These are phyloP conservation scores for Rhizopogon rudus DNA, from an alignment of 768 basidiomycete genomes.

Conservation along the genomic window DNA sequence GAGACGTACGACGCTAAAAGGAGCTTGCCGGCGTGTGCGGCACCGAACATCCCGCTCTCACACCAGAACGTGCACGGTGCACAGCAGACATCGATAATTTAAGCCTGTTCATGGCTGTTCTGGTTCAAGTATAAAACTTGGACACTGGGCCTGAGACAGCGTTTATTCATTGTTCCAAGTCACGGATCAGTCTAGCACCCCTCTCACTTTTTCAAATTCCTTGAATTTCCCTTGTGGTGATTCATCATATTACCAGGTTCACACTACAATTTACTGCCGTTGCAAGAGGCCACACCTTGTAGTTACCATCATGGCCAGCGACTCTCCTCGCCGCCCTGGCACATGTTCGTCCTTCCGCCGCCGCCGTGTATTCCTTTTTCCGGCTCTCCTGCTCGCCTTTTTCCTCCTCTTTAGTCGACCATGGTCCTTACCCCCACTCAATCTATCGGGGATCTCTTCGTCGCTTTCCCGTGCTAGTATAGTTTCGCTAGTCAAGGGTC, in stretches of 20 bases:
- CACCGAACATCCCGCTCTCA: too few species aligned
- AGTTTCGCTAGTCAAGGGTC: conserved; percentile 31
- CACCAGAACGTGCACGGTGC: too few species aligned
- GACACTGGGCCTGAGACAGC: background rate
- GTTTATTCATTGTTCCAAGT: background rate
- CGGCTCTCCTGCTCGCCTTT: conserved; percentile 30
- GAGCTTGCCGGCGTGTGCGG: too few species aligned
- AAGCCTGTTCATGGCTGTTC: too few species aligned
- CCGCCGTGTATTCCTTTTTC: conserved; percentile 40
- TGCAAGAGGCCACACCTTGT: background rate
- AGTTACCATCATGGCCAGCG: background rate
- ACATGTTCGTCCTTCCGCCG: conserved; percentile 27
- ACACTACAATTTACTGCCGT: background rate
- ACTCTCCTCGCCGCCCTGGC: background rate
- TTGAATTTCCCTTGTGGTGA: background rate
- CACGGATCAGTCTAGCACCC: background rate
- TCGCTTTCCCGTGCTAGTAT: conserved; percentile 36
- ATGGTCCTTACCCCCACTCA: conserved; percentile 37
- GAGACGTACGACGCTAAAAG: too few species aligned
- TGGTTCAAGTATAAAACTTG: too few species aligned
- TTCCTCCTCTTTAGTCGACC: conserved; percentile 36
- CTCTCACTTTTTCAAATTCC: background rate
- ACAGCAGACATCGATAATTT: too few species aligned
- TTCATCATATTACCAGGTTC: too few species aligned
- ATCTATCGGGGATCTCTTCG: conserved; percentile 27